A percentile compares a stretch with the other conserved stretches of the same genome.
phyloP scores from a whole-genome alignment of 257 asterid species.

The Solanum tarapatanum region DNA sequence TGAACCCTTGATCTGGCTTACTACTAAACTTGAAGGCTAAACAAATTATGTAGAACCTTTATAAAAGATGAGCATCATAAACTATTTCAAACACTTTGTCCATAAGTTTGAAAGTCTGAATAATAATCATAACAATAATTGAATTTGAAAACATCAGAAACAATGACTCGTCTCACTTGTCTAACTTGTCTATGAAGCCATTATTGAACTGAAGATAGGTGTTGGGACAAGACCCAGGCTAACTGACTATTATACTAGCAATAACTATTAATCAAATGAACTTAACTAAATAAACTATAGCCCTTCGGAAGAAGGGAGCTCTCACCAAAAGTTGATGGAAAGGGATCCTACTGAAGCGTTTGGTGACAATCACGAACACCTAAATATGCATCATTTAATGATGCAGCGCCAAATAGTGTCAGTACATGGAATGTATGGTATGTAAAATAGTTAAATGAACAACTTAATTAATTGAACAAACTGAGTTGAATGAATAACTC shows the following conservation, averaged over 20 bases:
- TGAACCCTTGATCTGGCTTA: background rate
- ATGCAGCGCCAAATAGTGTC: background rate
- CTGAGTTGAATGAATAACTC: background rate
- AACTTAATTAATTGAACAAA: too few relatives aligned
- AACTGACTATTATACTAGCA: background rate
- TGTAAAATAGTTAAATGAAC: background rate
- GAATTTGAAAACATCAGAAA: background rate
- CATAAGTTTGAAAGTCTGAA: background rate
- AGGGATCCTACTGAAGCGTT: background rate
- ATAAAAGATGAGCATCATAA: background rate
- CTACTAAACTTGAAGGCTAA: background rate
- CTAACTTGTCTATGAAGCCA: background rate
- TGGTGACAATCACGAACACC: background rate
- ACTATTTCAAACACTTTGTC: background rate
- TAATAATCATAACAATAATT: background rate
- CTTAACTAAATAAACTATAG: background rate
- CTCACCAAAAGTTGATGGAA: background rate
- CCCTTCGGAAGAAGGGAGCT: background rate
- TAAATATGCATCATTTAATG: too few relatives aligned
- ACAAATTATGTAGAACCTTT: background rate
- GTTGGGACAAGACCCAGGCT: background rate
- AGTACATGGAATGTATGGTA: background rate
- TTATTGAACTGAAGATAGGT: background rate
- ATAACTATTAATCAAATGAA: background rate
- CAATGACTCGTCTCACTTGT: background rate